Percentiles rank a stretch among this genome's conserved stretches.
Evolutionary conservation across 225 moss, liverwort and hornwort genomes (phyloP).

Genomic region (Rhytidiadelphus loreus): DNA sequence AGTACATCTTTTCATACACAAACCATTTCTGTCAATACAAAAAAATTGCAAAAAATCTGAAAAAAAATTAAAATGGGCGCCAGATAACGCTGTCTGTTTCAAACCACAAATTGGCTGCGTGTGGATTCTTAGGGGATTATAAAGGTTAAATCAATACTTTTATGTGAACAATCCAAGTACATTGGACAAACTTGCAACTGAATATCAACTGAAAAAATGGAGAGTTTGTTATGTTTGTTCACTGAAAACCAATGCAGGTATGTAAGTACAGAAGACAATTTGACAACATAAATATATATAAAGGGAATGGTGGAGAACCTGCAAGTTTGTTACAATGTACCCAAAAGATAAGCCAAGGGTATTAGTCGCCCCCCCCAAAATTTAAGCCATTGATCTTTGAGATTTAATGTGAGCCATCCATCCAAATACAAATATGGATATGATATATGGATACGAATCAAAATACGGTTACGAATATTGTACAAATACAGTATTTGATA

Average conservation of each 20-base stretch:
- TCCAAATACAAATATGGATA: no score
- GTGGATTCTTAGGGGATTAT: no score
- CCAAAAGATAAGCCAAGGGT: no score
- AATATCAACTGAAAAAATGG: neutral
- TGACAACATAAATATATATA: accelerated
- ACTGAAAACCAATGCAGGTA: neutral
- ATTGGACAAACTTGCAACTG: neutral
- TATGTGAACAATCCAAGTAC: neutral
- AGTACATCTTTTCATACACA: neutral
- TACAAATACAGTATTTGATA: no score
- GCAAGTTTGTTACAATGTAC: neutral
- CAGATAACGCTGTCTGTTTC: no score
- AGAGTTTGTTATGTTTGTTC: neutral
- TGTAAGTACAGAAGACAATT: neutral
- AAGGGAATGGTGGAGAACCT: neutral
- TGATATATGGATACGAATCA: no score
- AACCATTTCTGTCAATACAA: neutral
- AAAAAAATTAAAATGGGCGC: neutral
- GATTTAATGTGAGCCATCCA: no score
- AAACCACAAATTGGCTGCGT: neutral
- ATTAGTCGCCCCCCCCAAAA: no score
- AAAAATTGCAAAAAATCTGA: no score
- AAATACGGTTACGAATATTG: no score
- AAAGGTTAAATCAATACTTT: neutral
- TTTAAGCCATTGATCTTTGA: no score